Base-by-base conservation (phyloP, 805 yeast species). In the Vanderwaltozyma yarrowii region DNA sequence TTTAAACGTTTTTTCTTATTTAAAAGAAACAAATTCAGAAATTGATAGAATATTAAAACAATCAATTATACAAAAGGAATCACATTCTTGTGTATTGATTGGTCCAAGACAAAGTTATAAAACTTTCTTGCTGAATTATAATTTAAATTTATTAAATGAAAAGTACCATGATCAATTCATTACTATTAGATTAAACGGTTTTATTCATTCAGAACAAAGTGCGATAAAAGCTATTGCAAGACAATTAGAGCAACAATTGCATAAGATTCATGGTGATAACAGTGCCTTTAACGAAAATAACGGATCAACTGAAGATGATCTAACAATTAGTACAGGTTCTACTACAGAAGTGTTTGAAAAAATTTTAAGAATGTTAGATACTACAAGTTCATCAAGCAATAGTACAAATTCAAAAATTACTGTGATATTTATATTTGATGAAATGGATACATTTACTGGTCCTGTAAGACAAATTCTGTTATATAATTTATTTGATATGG, bases 211-310 rank as follows among this genome's bases (percentile, higher is more conserved):
- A 46, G 97, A 89, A 52, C 71, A 69, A 33, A 62, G 72, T 35
- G 97, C 97, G 0, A 72, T 92, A 12, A 70, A 88, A 36, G 88
- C 85, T 46, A 81, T 92, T 40, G 95, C 95, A 0, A 66, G 80
- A 32, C 96, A 88, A 57, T 61, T 89, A 30, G 95, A 85, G 52
- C 53, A 52, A 14, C 66, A 62, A 37, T 53, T 69, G 36, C 48
- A 58, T 28, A 50, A 54, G 36, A 48, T 62, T 15, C 62, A 60
- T 37, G 50, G 54, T 10, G 17, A 30, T 29, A 18, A 21, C 17
- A 19, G 41, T 41, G 32, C 30, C 42, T 18, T 21, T 43, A 31
- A 18, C 21, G 15, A 44, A 42, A 30, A 35, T 29, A 19, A 44
- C 31, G 30, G 30, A n/a, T n/a, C n/a, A n/a, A n/a, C n/a, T 16